phyloP scores from a whole-genome alignment of 257 asterid species.

The Thymus quinquecostatus region DNA sequence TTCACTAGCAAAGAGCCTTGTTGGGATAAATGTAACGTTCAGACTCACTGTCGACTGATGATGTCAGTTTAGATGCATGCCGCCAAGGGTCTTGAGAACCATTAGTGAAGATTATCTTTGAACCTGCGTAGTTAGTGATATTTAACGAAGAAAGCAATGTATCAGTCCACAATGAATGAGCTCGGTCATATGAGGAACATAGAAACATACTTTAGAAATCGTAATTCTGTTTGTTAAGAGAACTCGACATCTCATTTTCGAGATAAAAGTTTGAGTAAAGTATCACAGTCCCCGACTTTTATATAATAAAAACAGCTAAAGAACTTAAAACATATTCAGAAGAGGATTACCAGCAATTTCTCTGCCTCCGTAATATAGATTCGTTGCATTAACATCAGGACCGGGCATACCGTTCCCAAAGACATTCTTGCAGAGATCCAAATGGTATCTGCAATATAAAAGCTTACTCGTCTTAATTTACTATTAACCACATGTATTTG shows the following conservation, averaged over 20 bases:
- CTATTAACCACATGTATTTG: neutral
- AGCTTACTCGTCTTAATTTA: slow-evolving; percentile 23
- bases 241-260: neutral
- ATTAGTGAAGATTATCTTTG: slow-evolving; percentile 83
- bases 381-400: slow-evolving; percentile 87
- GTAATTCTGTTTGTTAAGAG: neutral
- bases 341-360: slow-evolving; percentile 68
- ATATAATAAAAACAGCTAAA: slow-evolving; percentile 3
- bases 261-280: neutral
- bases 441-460: slow-evolving; percentile 76
- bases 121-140: slow-evolving; percentile 54
- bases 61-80: slow-evolving; percentile 89
- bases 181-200: neutral
- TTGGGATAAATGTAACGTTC: slow-evolving; percentile 8
- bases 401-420: slow-evolving; percentile 62
- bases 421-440: slow-evolving; percentile 92
- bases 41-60: slow-evolving; percentile 79
- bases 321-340: neutral
- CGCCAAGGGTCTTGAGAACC: slow-evolving; percentile 99
- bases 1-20: neutral
- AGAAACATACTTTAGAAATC: neutral
- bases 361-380: slow-evolving; percentile 90
- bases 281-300: neutral
- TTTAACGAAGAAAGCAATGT: slow-evolving; percentile 18
- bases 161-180: slow-evolving; percentile 23